Conservation (phyloP, 2,329 filamentous ascomycete species). For the Trichophyton mentagrophytes region DNA sequence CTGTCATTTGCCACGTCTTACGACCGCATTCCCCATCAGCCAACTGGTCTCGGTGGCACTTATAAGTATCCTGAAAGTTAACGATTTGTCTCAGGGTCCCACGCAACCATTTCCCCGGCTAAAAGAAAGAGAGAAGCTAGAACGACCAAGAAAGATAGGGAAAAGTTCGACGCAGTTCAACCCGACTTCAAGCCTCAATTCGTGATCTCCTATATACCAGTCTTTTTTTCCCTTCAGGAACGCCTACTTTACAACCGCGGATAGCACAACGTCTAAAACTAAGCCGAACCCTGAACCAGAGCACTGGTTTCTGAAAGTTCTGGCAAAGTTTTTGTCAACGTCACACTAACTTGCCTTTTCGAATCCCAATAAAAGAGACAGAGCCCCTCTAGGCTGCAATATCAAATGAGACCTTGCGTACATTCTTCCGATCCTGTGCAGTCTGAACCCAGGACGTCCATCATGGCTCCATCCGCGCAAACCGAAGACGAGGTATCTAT, state of each 20-base stretch:
- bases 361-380: background rate
- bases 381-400: background rate
- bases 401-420: conserved; percentile 13
- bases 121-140: background rate
- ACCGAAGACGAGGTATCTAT: conserved; percentile 6
- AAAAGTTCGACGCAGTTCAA: background rate
- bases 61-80: conserved; percentile 2
- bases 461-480: conserved; percentile 11
- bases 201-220: background rate
- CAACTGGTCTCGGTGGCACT: background rate
- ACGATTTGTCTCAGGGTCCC: background rate
- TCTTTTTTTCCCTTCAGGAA: background rate
- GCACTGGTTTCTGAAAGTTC: background rate
- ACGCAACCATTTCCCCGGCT: background rate
- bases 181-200: background rate
- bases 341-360: background rate
- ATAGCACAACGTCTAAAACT: background rate
- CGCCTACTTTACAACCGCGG: background rate
- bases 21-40: background rate
- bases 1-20: background rate
- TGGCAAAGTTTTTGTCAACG: conserved; percentile 1
- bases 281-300: background rate
- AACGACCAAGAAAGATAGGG: background rate
- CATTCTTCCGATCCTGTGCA: conserved; percentile 8
- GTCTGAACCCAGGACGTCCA: conserved; percentile 11